Percentiles rank a stretch among this genome's conserved stretches.
Evolutionary conservation across 306 rosid genomes (phyloP).

Genomic region (Leucaena leucocephala): DNA sequence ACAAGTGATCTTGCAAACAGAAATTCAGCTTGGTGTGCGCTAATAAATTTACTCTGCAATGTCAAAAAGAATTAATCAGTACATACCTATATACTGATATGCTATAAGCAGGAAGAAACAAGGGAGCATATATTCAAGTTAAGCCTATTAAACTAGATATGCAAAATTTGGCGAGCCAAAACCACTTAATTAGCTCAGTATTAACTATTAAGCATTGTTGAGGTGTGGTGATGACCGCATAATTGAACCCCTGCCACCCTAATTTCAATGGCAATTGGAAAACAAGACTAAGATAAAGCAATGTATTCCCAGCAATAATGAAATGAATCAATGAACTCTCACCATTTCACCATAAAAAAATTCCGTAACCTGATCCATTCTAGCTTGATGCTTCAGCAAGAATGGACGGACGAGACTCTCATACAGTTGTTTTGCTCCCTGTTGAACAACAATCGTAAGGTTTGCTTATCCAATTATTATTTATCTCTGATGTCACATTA

Average conservation of each 20-base stretch:
- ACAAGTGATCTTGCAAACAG: slow-evolving; percentile 43
- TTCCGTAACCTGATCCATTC: slow-evolving; percentile 48
- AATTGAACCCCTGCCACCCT: not conserved
- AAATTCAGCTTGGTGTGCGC: slow-evolving; percentile 49
- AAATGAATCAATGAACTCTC: slow-evolving; percentile 28
- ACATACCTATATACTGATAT: not conserved
- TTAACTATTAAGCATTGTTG: not conserved
- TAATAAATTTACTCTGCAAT: slow-evolving; percentile 52
- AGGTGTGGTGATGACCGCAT: not conserved
- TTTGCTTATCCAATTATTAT: not conserved
- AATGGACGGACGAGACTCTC: slow-evolving; percentile 56
- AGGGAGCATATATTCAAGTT: not conserved
- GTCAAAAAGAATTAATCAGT: slow-evolving; percentile 13
- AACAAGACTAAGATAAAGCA: not conserved
- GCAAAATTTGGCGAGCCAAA: not conserved
- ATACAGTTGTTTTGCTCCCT: slow-evolving; percentile 60
- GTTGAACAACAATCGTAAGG: slow-evolving; percentile 20
- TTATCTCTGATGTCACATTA: not conserved
- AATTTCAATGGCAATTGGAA: not conserved
- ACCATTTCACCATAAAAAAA: slow-evolving; percentile 48
- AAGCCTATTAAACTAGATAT: not conserved
- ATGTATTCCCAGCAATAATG: not conserved
- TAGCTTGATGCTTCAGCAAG: slow-evolving; percentile 56
- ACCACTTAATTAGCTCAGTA: not conserved
- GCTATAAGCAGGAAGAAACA: not conserved